Percentiles rank a stretch among this genome's conserved stretches.
Evolutionary conservation across 192 early-diverging fungal genomes (phyloP).

Genomic region (Umbelopsis vinacea): DNA sequence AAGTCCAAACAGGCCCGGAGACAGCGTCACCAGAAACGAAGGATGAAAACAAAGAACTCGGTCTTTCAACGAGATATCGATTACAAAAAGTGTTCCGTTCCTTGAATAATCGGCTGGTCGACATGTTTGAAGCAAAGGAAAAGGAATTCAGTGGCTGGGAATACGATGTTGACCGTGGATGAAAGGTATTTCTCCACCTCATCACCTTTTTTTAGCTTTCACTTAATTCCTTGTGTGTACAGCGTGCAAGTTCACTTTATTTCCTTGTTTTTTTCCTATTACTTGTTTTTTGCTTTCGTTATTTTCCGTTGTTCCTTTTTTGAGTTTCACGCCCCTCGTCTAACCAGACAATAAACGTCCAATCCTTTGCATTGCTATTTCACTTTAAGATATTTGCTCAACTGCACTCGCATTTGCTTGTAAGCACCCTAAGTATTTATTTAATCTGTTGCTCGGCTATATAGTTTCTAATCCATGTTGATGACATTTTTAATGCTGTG

Average conservation of each 20-base stretch:
- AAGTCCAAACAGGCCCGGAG: neutral
- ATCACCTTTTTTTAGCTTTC: neutral
- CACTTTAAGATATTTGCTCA: neutral
- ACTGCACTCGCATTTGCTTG: too few species aligned
- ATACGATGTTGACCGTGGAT: slow-evolving; percentile 58
- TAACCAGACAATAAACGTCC: too few species aligned
- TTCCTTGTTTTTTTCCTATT: neutral
- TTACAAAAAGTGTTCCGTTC: slow-evolving; percentile 52
- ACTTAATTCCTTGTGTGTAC: slow-evolving; percentile 3
- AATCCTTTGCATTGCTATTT: neutral
- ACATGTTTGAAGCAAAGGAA: slow-evolving; percentile 51
- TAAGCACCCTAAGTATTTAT: too few species aligned
- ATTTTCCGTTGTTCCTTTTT: neutral
- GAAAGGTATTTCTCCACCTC: neutral
- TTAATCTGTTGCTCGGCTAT: slow-evolving; percentile 34
- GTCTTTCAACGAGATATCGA: slow-evolving; percentile 50
- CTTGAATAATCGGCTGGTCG: slow-evolving; percentile 47
- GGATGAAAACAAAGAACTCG: slow-evolving; percentile 23
- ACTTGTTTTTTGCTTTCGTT: neutral
- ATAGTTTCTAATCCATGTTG: slow-evolving; percentile 72
- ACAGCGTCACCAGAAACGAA: neutral
- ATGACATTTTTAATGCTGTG: slow-evolving; percentile 75
- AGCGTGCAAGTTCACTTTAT: neutral
- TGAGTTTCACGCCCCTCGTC: neutral
- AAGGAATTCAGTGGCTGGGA: slow-evolving; percentile 53